These are phyloP conservation scores for Aureobasidium sp. DNA, from an alignment of 2,329 filamentous ascomycete genomes.

Conservation along the genomic window DNA sequence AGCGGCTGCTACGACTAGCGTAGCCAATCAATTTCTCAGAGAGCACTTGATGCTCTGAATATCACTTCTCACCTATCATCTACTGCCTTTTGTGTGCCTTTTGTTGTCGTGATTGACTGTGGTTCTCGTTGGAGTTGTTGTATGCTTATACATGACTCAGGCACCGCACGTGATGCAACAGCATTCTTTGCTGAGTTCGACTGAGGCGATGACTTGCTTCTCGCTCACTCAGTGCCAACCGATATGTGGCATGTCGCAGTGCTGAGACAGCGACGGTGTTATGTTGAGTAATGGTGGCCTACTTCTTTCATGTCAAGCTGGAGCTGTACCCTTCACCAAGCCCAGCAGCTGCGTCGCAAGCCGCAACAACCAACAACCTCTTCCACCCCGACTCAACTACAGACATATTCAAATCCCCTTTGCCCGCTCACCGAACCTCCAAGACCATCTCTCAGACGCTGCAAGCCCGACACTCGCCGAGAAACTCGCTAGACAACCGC, in stretches of 20 bases:
- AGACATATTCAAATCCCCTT: slow-evolving; percentile 39
- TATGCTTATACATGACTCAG: not conserved
- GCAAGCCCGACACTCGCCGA: slow-evolving; percentile 9
- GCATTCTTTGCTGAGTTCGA: not conserved
- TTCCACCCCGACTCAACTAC: slow-evolving; percentile 36
- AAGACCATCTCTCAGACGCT: slow-evolving; percentile 30
- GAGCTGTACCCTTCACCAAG: slow-evolving; percentile 45
- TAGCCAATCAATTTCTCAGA: not conserved
- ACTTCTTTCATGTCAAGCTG: slow-evolving; percentile 57
- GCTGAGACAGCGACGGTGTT: slow-evolving; percentile 22
- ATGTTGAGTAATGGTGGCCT: slow-evolving; percentile 46
- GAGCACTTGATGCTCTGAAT: slow-evolving; percentile 6
- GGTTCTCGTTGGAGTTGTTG: not conserved
- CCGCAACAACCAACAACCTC: slow-evolving; percentile 12
- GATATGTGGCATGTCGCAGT: slow-evolving; percentile 4
- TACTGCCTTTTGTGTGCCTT: not conserved
- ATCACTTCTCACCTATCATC: not conserved
- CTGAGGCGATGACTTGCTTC: not conserved
- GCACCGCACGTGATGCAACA: slow-evolving; percentile 7
- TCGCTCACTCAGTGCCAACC: not conserved
- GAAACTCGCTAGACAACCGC: not conserved
- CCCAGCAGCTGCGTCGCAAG: not conserved
- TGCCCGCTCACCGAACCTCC: slow-evolving; percentile 37
- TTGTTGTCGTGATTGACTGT: not conserved
- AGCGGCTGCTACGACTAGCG: slow-evolving; percentile 9